These are phyloP conservation scores for Colletotrichum sp. DNA, from an alignment of 2,329 filamentous ascomycete genomes.

Conservation along the genomic window DNA sequence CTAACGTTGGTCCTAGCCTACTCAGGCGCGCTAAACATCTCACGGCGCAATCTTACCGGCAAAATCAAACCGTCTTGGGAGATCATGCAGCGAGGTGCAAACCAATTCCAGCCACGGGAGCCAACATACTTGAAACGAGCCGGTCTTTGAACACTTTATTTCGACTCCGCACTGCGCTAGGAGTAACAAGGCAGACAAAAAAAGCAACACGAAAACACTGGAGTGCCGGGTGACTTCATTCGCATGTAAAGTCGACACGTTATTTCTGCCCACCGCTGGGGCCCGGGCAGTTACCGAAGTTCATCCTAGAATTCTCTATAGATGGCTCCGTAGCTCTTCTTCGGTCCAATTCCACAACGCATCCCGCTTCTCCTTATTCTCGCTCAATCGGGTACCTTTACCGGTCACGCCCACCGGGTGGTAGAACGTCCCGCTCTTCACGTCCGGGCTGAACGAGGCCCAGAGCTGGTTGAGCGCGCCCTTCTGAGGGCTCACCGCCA, in stretches of 20 bases:
- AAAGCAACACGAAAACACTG: not conserved
- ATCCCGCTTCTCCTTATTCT: constrained; percentile 29
- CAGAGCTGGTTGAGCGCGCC: constrained; percentile 32
- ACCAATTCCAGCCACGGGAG: not conserved
- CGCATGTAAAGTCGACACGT: not conserved
- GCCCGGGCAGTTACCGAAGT: not conserved
- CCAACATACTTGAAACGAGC: constrained; percentile 5
- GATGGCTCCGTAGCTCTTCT: constrained; percentile 29
- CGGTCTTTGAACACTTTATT: not conserved
- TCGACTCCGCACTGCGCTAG: constrained; percentile 1
- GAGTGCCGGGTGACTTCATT: not conserved
- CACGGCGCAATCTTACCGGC: constrained; percentile 1
- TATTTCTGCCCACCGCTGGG: not conserved
- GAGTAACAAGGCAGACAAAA: not conserved
- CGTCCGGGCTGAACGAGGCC: constrained; percentile 30
- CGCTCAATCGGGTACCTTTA: constrained; percentile 24
- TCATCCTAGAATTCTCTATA: not conserved
- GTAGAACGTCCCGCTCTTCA: constrained; percentile 35
- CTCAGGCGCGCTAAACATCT: not conserved
- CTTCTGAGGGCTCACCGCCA: constrained; percentile 27
- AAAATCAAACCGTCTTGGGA: constrained; percentile 3
- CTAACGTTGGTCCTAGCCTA: not conserved
- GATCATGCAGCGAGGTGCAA: not conserved
- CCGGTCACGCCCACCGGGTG: constrained; percentile 34
- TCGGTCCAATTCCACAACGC: constrained; percentile 42